Evolutionary conservation across 108 stramenopile species (phyloP), one percentile per base, ranked within the genome.

Genomic region (Nitzschia inconspicua): DNA sequence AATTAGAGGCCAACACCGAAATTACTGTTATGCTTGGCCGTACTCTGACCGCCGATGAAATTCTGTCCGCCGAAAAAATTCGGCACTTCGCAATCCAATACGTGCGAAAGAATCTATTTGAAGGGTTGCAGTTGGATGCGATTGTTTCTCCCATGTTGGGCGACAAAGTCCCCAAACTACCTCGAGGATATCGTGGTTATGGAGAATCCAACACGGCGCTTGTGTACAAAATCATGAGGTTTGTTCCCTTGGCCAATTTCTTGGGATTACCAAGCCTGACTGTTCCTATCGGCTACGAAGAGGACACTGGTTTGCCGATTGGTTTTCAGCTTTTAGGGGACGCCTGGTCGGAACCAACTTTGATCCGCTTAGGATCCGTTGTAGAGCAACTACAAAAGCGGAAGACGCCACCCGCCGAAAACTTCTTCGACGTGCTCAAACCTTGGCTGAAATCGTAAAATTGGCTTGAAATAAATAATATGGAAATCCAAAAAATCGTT

Each of bases 1-100:
- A 52, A 35, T 24, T 82, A 10, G 58, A 65, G 31, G 44, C 77
- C 18, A 75, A 78, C 54, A 83, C 81, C 20, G 14, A 57, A 31
- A 71, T 86, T 16, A 54, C 63, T 39, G n/a, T 83, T 6, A 62
- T 40, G 0, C 19, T 86, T 4, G 85, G 85, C 1, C 54, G 39
- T 13, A 39, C 73, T 0, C 36, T 64, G 2, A 68, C 75, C 29
- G 72, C 73, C 4, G 16, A 27, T 10, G 85, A 86, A 49, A 30
- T 77, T 9, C 39, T 83, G 13, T 55, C 75, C 9, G 82, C 74
- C 11, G 77, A 77, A 64, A 72, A 66, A 23, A 34, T 86, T 9
- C 63, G 79, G 0, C 36, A 40, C 5, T 86, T 56, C 49, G 77
- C 63, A 11, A 65, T 77, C 41, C 14, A 68, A 0, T 40, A 56